Evolutionary conservation across 2,329 filamentous ascomycete genomes (phyloP), one percentile per base, ranked within the genome.

Genomic region (Scedosporium apiospermum): DNA sequence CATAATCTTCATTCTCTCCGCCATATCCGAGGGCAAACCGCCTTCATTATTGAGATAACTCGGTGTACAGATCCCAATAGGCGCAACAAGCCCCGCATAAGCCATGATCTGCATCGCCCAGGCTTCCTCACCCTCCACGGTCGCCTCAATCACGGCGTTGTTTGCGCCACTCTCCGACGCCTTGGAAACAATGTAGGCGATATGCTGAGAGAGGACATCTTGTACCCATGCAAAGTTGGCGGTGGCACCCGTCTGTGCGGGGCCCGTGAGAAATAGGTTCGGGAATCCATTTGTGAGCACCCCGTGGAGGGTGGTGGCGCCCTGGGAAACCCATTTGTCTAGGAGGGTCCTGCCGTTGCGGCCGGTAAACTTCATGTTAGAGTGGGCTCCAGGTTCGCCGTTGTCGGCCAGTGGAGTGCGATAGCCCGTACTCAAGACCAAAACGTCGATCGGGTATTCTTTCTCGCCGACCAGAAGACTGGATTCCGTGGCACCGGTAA

Each of bases 221-320:
- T 77, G 67, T 1, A 69, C 65, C 44, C 72, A 75, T 49, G 71
- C 69, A 26, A 73, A 73, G 65, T 80, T 81, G 1, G 70, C 68
- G 1, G 72, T 71, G 1, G 73, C 69, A 42, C 71, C 76, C 1
- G 71, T 67, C 69, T 84, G 81, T n/a, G 69, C 62, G 0, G 75
- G 67, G 12, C 77, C 77, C 0, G 75, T 67, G 66, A 79, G 77
- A 75, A 83, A 80, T 57, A 84, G 66, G 65, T 86, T 86, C 1
- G 83, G 83, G 64, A 86, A 86, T 0, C 74, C 76, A 65, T 72
- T 71, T 0, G 73, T 76, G 4, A 75, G 69, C 5, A 80, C 69
- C 9, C 82, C 83, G 68, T 86, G 83, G 0, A 86, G 72, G 0
- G 83, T 85, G 0, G 72, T 67, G 0, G 79, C 68, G 0, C 79